Base-by-base conservation (phyloP, 2,329 filamentous ascomycete species). In the Neofusicoccum laricinum region DNA sequence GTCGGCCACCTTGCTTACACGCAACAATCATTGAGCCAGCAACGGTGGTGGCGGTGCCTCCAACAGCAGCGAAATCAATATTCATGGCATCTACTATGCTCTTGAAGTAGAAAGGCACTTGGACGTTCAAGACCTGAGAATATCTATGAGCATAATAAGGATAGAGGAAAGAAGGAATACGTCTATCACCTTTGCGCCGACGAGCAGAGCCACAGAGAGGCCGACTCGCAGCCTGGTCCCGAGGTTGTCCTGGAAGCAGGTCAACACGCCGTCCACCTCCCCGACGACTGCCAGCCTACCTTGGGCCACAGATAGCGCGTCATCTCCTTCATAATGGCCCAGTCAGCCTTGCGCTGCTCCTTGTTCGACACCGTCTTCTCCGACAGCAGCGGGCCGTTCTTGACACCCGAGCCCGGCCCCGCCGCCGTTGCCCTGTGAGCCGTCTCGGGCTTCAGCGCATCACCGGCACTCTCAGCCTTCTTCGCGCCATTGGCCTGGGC, bases 311-410 rank as follows among this genome's bases (percentile, higher is more conserved):
- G 82, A 77, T 99, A 99, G 67, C 89, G 89, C 66, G 90, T 89
- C 94, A 99, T 98, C 77, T 99, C 94, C 79, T 91, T 96, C 84
- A 99, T 95, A 69, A 99, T 99, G 53, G 93, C 93, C 94, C 94
- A 97, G 74, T 99, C 95, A 8, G 93, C 94, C 79, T 93, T 96
- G 71, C 95, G 88, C 83, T 99, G 96, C 79, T 97, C 92, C 71
- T 93, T 88, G 19, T 88, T 89, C 58, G 87, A 88, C 73, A 86
- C 74, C 1, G 86, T 88, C 66, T 90, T 84, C 72, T 90, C 83
- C 12, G 84, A 79, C 19, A 90, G 85, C 48, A 93, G 77, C 34
- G 86, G 83, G 69, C 89, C 87, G 65, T 73, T 70, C 68, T 78
- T 78, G 21, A 71, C 70, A 12, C 68, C 66, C 7, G 61, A 46